Conservation (phyloP, 78 protist genomes). For the Dictyostelium brefeldianum region DNA sequence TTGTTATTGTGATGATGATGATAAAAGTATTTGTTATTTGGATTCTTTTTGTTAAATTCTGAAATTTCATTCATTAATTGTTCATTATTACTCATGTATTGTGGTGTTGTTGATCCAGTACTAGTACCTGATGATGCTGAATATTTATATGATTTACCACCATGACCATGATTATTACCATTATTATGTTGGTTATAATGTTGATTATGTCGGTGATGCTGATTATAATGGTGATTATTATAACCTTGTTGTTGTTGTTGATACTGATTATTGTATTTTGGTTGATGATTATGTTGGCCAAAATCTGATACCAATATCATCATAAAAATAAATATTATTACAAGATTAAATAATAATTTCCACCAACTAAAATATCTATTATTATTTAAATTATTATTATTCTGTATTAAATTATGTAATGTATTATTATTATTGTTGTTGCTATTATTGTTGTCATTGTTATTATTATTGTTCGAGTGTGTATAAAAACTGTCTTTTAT, state of each 20-base stretch:
- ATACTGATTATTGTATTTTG: neutral
- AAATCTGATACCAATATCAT: neutral
- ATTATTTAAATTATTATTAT: conserved; percentile 8
- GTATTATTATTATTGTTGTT: neutral
- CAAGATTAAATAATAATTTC: neutral
- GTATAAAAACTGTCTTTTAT: too few species aligned
- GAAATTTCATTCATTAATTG: neutral
- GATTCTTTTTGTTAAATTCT: neutral
- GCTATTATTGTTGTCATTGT: neutral
- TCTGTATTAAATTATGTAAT: neutral
- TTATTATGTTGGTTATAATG: conserved; percentile 6
- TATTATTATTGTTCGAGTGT: neutral
- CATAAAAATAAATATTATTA: conserved; percentile 12
- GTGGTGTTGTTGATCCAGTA: neutral
- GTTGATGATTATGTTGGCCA: conserved; percentile 1
- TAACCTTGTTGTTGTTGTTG: neutral
- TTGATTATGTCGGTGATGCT: conserved; percentile 6
- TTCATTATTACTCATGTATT: neutral
- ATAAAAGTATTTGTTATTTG: neutral
- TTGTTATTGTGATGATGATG: neutral
- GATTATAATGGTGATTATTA: neutral
- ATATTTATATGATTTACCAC: neutral
- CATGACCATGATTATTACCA: neutral
- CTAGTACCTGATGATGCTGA: neutral
- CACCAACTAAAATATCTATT: neutral